phyloP scores from a whole-genome alignment of 495 filamentous ascomycete species.

The Penicillium angulare region DNA sequence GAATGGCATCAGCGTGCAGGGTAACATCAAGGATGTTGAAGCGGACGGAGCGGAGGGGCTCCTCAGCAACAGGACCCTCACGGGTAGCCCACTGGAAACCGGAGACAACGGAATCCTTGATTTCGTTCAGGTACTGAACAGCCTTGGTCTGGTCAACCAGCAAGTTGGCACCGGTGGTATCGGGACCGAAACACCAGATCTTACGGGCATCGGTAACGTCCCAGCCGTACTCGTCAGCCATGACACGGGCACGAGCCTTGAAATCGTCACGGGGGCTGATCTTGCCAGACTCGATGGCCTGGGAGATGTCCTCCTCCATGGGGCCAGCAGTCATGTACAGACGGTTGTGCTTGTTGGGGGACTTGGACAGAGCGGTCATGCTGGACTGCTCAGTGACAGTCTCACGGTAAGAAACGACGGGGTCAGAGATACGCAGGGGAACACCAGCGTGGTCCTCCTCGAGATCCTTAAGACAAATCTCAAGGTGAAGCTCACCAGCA shows the following conservation, averaged over 20 bases:
- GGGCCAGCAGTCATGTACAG: constrained; percentile 91
- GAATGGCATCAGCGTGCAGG: constrained; percentile 98
- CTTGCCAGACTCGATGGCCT: constrained; percentile 88
- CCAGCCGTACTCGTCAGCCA: constrained; percentile 98
- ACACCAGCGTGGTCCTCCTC: constrained; percentile 99
- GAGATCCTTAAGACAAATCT: constrained; percentile 99
- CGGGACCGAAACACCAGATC: constrained; percentile 99
- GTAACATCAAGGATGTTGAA: constrained; percentile 99
- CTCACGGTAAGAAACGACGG: constrained; percentile 97
- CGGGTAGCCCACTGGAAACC: constrained; percentile 99
- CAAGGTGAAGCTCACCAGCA: constrained; percentile 98
- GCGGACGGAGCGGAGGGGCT: constrained; percentile 94
- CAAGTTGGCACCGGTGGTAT: constrained; percentile 97
- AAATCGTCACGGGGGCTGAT: constrained; percentile 97
- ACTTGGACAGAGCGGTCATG: constrained; percentile 98
- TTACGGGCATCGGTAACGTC: constrained; percentile 99
- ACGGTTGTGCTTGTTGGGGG: constrained; percentile 99
- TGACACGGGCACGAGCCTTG: constrained; percentile 95
- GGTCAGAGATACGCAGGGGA: constrained; percentile 93
- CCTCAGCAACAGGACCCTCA: constrained; percentile 95
- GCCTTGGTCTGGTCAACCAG: constrained; percentile 99
- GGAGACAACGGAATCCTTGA: constrained; percentile 99
- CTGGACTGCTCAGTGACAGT: constrained; percentile 77
- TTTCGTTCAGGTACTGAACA: constrained; percentile 99
- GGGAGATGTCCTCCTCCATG: constrained; percentile 83